Conservation (phyloP, 805 yeast genomes). For the Candida broadrunensis region DNA sequence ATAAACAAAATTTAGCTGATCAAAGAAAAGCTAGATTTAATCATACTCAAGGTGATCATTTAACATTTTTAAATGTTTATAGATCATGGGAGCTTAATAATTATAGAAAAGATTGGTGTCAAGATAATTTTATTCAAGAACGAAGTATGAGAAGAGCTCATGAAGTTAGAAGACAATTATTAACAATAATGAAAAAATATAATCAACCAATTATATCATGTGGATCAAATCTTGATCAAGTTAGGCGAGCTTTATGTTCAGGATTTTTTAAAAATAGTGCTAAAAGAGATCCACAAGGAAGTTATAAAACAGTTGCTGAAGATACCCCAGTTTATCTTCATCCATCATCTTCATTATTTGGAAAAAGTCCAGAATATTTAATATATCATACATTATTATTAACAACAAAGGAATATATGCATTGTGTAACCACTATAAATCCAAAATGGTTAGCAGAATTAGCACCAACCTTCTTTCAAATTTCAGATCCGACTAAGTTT, state of each 20-base stretch:
- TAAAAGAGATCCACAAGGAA: slow-evolving; percentile 56
- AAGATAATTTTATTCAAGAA: slow-evolving; percentile 75
- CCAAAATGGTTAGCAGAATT: slow-evolving; percentile 72
- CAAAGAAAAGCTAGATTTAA: slow-evolving; percentile 70
- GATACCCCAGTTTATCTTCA: slow-evolving; percentile 76
- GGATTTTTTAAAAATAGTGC: slow-evolving; percentile 70
- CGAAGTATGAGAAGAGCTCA: slow-evolving; percentile 72
- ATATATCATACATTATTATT: slow-evolving; percentile 77
- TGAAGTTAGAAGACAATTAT: slow-evolving; percentile 76
- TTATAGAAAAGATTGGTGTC: slow-evolving; percentile 73
- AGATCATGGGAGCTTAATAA: slow-evolving; percentile 61
- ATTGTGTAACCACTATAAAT: slow-evolving; percentile 78
- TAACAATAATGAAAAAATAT: slow-evolving; percentile 51
- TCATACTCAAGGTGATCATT: slow-evolving; percentile 77
- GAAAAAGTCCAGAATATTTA: slow-evolving; percentile 68
- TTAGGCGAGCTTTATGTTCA: slow-evolving; percentile 61
- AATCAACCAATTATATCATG: slow-evolving; percentile 46
- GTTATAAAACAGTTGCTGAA: slow-evolving; percentile 58
- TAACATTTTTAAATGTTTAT: slow-evolving; percentile 78
- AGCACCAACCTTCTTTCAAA: slow-evolving; percentile 74
- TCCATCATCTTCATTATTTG: slow-evolving; percentile 76
- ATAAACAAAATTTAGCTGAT: slow-evolving; percentile 69
- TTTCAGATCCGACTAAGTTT: slow-evolving; percentile 47
- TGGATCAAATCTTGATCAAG: slow-evolving; percentile 51
- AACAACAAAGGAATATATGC: slow-evolving; percentile 89